These are phyloP conservation scores for Bombardia bombarda DNA, from an alignment of 495 filamentous ascomycete species.

Conservation along the genomic window DNA sequence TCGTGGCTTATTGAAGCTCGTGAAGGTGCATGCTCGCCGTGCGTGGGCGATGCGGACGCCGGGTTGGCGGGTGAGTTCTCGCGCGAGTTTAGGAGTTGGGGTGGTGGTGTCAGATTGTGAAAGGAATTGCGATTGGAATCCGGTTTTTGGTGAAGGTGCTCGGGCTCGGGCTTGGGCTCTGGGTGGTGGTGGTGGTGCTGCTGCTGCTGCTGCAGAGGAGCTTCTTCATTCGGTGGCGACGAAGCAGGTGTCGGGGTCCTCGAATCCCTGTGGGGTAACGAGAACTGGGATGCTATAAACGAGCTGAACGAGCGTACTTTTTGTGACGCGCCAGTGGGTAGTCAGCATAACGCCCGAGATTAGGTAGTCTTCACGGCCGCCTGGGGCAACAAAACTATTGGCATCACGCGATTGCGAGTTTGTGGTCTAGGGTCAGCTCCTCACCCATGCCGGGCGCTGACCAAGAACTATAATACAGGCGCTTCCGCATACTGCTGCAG, in stretches of 20 bases:
- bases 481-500: no score
- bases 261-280: conserved; percentile 34
- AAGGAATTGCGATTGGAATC: conserved; percentile 15
- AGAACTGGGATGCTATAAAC: conserved; percentile 49
- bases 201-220: no score
- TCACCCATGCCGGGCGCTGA: neutral
- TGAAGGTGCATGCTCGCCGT: conserved; percentile 27
- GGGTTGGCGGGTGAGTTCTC: conserved; percentile 20
- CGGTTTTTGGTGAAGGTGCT: conserved; percentile 19
- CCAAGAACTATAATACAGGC: neutral
- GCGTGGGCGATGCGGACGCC: conserved; percentile 18
- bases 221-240: conserved; percentile 24
- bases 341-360: conserved; percentile 19
- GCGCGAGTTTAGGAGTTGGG: conserved; percentile 7
- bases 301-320: conserved; percentile 55
- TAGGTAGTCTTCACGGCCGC: neutral
- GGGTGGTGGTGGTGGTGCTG: no score
- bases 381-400: neutral
- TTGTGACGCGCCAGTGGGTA: conserved; percentile 14
- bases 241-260: conserved; percentile 28
- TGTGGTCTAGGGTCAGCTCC: no score
- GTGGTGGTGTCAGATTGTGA: conserved; percentile 8
- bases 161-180: neutral
- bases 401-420: no score
- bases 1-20: conserved; percentile 14